A percentile compares a stretch with the other conserved stretches of the same genome.
Conservation (phyloP, 139 green algal species). For the Gonium pectorale region DNA sequence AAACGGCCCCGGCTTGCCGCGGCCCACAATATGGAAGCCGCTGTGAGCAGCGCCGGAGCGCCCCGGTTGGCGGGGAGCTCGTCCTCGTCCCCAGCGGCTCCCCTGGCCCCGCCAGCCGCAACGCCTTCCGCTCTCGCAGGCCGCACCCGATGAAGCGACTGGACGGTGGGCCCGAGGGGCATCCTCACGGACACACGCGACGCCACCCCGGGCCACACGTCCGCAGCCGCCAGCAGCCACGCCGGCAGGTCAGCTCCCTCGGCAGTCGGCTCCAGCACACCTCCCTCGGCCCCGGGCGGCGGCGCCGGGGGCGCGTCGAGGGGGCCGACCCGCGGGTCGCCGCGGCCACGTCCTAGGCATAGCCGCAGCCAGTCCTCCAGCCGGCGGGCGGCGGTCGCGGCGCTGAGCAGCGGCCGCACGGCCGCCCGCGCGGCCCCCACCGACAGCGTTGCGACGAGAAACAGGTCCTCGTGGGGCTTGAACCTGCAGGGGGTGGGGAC, state of each 20-base stretch:
- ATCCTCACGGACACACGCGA: neutral
- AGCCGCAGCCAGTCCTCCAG: conserved; percentile 6
- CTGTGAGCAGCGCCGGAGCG: neutral
- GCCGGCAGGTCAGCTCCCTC: neutral
- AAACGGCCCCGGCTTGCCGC: neutral
- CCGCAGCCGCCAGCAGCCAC: conserved; percentile 25
- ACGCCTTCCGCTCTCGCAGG: neutral
- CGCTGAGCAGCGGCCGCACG: conserved; percentile 9
- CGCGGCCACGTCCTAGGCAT: neutral
- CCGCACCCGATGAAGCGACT: conserved; percentile 21
- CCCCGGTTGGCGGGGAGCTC: neutral
- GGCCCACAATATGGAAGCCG: neutral
- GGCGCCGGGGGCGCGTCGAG: no score
- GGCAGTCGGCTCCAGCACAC: no score
- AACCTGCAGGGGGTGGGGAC: conserved; percentile 17
- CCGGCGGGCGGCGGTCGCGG: conserved; percentile 6
- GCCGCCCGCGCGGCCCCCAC: neutral
- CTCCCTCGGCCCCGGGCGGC: neutral
- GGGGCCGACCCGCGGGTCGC: neutral
- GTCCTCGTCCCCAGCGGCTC: neutral
- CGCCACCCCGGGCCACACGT: neutral
- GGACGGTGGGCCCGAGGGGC: conserved; percentile 21
- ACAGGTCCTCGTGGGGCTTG: neutral
- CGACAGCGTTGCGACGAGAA: neutral
- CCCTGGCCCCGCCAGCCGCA: neutral